A percentile compares a stretch with the other conserved stretches of the same genome.
Conservation (phyloP, 2,329 filamentous ascomycete species). For the Blastomyces gilchristii region DNA sequence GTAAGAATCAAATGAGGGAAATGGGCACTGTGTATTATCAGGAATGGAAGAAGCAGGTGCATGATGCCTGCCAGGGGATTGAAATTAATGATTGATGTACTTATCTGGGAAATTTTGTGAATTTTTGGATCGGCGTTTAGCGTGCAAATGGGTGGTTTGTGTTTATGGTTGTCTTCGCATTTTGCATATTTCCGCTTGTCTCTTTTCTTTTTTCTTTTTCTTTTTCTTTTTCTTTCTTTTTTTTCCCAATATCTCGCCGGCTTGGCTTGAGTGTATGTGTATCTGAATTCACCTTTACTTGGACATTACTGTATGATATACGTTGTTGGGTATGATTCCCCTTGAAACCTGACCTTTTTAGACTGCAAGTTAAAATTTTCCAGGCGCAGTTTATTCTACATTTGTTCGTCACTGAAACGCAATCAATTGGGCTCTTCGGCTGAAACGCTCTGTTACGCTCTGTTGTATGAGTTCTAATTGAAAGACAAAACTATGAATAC, state of each 20-base stretch:
- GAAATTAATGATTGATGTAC: slow-evolving; percentile 16
- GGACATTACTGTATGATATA: neutral
- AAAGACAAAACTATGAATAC: neutral
- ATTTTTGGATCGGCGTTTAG: neutral
- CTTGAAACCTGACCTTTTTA: neutral
- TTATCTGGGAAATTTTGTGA: neutral
- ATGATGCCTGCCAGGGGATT: slow-evolving; percentile 30
- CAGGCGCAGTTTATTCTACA: no score
- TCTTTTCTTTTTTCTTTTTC: no score
- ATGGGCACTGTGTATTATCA: slow-evolving; percentile 28
- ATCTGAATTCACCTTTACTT: neutral
- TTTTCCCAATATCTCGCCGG: no score
- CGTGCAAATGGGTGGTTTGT: neutral
- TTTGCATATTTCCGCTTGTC: neutral
- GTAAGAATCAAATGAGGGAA: slow-evolving; percentile 27
- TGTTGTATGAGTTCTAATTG: neutral
- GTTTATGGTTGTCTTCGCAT: slow-evolving; percentile 8
- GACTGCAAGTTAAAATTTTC: neutral
- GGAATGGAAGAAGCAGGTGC: slow-evolving; percentile 28
- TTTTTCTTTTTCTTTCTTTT: no score
- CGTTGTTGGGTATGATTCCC: neutral
- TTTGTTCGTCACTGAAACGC: no score
- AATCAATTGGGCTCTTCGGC: no score
- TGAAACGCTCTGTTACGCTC: neutral
- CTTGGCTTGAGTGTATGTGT: neutral